Base-by-base conservation (phyloP, 352 stramenopile species). In the Phytophthora pistaciae region DNA sequence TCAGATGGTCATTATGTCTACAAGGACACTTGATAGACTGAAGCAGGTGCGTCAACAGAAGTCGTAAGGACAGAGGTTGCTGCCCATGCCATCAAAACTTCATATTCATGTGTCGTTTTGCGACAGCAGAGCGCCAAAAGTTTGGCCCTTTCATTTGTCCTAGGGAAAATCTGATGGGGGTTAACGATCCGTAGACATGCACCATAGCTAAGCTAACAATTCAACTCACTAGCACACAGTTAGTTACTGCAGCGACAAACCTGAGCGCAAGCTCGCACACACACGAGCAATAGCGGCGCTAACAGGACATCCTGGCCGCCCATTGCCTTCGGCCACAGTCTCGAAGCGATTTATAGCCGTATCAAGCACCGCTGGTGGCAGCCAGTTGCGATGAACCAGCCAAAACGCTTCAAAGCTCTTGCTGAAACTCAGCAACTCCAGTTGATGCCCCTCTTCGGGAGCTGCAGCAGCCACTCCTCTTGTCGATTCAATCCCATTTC, bases 351-450 rank as follows among this genome's bases (percentile, higher is more conserved):
- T 57, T 3, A 16, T 49, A 14, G 59, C 42, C 23, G 65, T 36
- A 38, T 70, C 63, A 46, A 76, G 7, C 25, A 76, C 58, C 5
- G 56, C 55, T 23, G 48, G 16, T 4, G 68, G 62, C 4, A 79
- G 33, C 49, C 60, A 72, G 27, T 67, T 74, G 36, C 63, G 63
- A 50, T 76, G 16, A 46, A 76, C 48, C 14, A 75, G 18, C 72
- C 72, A 76, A 65, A 76, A 79, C 5, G 23, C 14, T 23, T 74
- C 49, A 10, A 73, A 29, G 44, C 58, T 16, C 46, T 62, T 70
- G 20, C 38, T 36, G 44, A 79, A 70, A 5, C 7, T 25, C 16
- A 59, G 6, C 3, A 66, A 48, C 16, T 64, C 58, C n/a, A 5
- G n/a, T 10, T 23, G 44, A 20, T 29, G 31, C 40, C 38, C 56